Conservation (phyloP, 1,139 yeast species). For the Pichia sp. region DNA sequence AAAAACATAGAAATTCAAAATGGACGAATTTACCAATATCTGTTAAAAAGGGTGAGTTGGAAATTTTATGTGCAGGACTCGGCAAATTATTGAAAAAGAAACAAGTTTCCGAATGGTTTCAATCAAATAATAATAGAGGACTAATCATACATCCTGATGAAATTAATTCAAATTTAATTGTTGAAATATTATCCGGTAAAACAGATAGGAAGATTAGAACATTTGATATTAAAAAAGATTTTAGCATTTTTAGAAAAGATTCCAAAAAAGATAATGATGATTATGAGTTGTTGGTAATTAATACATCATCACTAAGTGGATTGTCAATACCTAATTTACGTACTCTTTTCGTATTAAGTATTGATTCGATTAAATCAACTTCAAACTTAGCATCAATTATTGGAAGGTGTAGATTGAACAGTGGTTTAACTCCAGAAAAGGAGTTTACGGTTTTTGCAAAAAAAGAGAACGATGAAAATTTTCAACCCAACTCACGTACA, state of each 20-base stretch:
- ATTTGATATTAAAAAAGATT: constrained; percentile 14
- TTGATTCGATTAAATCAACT: constrained; percentile 24
- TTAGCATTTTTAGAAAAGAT: constrained; percentile 11
- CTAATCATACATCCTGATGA: constrained; percentile 27
- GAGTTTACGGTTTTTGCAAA: constrained; percentile 16
- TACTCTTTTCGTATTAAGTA: constrained; percentile 25
- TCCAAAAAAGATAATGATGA: constrained; percentile 6
- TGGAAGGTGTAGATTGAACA: constrained; percentile 22
- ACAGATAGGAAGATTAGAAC: constrained; percentile 10
- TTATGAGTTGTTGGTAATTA: constrained; percentile 20
- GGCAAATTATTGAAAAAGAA: constrained; percentile 18
- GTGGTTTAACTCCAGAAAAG: constrained; percentile 19
- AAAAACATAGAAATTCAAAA: constrained; percentile 22
- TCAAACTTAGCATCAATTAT: constrained; percentile 20
- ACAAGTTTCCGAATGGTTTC: constrained; percentile 1
- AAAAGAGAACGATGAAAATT: constrained; percentile 1
- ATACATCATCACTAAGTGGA: constrained; percentile 23
- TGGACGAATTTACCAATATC: constrained; percentile 15
- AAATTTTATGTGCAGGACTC: constrained; percentile 21
- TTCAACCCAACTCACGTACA: constrained; percentile 11
- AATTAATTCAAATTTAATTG: constrained; percentile 15
- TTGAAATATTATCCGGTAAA: constrained; percentile 12
- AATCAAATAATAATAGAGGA: constrained; percentile 8
- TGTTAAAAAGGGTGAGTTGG: constrained; percentile 21
- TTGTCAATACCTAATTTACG: constrained; percentile 24